phyloP scores from a whole-genome alignment of 176 grass and related monocot genomes.

The Aegilops bicornis region DNA sequence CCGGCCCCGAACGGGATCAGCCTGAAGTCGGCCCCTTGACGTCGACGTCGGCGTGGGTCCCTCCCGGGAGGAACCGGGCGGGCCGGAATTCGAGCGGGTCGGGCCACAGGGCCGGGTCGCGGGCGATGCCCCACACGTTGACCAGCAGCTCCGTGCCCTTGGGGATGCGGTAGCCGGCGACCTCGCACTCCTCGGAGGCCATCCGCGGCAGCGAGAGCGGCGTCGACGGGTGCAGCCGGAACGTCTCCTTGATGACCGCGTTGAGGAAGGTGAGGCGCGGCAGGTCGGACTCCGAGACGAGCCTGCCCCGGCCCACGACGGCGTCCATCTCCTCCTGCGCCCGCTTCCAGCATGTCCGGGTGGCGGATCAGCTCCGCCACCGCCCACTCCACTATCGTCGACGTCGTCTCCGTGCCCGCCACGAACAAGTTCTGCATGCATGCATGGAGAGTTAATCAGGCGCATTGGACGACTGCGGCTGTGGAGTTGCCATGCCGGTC shows the following conservation, averaged over 20 bases:
- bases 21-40: constrained; percentile 48
- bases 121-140: constrained; percentile 72
- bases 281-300: constrained; percentile 54
- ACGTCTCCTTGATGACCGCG: constrained; percentile 62
- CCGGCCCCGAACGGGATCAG: constrained; percentile 69
- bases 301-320: constrained; percentile 42
- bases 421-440: constrained; percentile 60
- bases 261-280: constrained; percentile 44
- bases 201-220: constrained; percentile 67
- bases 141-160: constrained; percentile 44
- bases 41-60: constrained; percentile 27
- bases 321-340: constrained; percentile 58
- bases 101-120: constrained; percentile 46
- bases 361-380: constrained; percentile 55
- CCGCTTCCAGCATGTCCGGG: constrained; percentile 36
- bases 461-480: not conserved
- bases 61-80: constrained; percentile 39
- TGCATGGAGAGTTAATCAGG: not conserved
- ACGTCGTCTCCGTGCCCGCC: constrained; percentile 70
- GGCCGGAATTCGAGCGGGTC: constrained; percentile 45
- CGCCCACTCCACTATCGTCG: constrained; percentile 64
- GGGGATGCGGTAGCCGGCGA: constrained; percentile 44
- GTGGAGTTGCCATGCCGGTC: not conserved
- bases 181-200: constrained; percentile 48
- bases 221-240: constrained; percentile 67